Evolutionary conservation across 1,139 yeast species (phyloP).

Genomic region (Debaryomycetaceae sp.): DNA sequence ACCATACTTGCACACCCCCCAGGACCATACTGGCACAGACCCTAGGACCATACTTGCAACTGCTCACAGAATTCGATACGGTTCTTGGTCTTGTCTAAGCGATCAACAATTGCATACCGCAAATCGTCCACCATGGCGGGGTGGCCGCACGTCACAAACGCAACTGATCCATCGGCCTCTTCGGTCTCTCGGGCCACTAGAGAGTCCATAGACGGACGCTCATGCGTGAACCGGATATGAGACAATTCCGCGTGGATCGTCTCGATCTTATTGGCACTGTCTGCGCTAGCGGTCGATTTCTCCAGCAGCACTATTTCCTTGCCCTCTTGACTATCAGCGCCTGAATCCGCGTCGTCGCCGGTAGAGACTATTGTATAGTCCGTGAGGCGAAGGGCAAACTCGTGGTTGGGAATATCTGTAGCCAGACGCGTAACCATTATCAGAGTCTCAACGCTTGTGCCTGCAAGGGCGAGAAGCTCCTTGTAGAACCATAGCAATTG

Average conservation of each 20-base stretch:
- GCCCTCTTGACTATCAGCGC: constrained; percentile 1
- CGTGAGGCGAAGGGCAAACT: constrained; percentile 8
- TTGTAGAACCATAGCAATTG: constrained; percentile 40
- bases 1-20: no score
- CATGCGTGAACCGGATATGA: constrained; percentile 17
- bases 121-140: constrained; percentile 42
- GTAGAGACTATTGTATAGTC: constrained; percentile 5
- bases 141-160: constrained; percentile 44
- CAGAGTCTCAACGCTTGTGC: constrained; percentile 19
- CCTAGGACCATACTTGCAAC: constrained; percentile 27
- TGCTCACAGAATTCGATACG: constrained; percentile 40
- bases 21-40: no score
- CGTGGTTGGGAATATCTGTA: constrained; percentile 8
- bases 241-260: constrained; percentile 11
- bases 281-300: constrained; percentile 1
- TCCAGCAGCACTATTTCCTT: neutral
- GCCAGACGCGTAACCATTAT: constrained; percentile 37
- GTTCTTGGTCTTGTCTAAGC: constrained; percentile 15
- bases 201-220: constrained; percentile 21
- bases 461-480: constrained; percentile 29
- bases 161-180: constrained; percentile 23
- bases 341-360: constrained; percentile 3
- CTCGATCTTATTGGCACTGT: constrained; percentile 3
- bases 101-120: constrained; percentile 23
- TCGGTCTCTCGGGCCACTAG: constrained; percentile 16